Evolutionary conservation across 2,329 filamentous ascomycete genomes (phyloP).

Genomic region (Ascochyta viciae-villosae): DNA sequence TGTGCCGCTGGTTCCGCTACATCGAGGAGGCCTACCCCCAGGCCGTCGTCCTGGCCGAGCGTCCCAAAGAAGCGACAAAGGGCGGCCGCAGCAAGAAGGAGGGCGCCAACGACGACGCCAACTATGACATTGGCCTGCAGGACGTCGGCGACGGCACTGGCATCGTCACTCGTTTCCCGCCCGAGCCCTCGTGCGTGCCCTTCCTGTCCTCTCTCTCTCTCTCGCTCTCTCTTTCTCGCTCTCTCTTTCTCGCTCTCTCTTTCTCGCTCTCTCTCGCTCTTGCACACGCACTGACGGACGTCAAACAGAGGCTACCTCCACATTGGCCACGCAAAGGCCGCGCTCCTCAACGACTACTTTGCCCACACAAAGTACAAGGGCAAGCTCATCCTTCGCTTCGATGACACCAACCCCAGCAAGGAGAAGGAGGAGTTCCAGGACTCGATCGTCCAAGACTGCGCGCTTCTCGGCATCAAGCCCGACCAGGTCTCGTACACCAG

Average conservation of each 20-base stretch:
- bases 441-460: conserved; percentile 88
- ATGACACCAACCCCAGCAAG: conserved; percentile 97
- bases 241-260: no score
- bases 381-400: conserved; percentile 88
- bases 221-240: no score
- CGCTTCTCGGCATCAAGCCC: conserved; percentile 88
- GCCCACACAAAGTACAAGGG: conserved; percentile 93
- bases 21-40: conserved; percentile 83
- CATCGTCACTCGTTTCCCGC: conserved; percentile 90
- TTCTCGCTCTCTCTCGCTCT: no score
- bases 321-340: conserved; percentile 94
- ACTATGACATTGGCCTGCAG: conserved; percentile 86
- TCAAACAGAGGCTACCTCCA: conserved; percentile 75
- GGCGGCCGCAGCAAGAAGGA: conserved; percentile 77
- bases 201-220: no score
- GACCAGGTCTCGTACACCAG: conserved; percentile 89
- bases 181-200: conserved; percentile 79
- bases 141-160: conserved; percentile 76
- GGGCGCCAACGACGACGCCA: conserved; percentile 81
- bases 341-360: conserved; percentile 94
- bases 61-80: conserved; percentile 51
- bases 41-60: conserved; percentile 72
- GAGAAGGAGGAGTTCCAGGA: conserved; percentile 98
- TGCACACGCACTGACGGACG: conserved; percentile 18
- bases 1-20: conserved; percentile 86